Evolutionary conservation across 306 rosid genomes (phyloP), one percentile per base, ranked within the genome.

Genomic region (Ormosia emarginata): DNA sequence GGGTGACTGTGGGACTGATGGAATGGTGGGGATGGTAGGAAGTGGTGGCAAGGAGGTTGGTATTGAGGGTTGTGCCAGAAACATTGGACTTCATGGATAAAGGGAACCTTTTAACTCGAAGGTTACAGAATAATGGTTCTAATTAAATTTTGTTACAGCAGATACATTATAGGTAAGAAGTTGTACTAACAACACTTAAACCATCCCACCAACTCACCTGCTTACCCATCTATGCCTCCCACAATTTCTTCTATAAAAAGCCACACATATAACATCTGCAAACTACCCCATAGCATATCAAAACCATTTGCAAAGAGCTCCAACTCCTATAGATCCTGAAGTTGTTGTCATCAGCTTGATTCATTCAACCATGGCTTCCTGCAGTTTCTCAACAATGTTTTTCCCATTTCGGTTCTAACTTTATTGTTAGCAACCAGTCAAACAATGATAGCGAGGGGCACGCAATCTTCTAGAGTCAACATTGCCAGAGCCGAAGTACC

Each of bases 381-480:
- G 4, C 44, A 34, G 32, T 47, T 65, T 68, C 33, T 56, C 71
- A 49, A 29, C 56, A 44, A n/a, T 67, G n/a, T 17, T 75, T 41
- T 56, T 78, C 6, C 33, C 81, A 55, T 40, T 84, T 17, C 0
- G 43, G 57, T 84, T 30, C 7, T 82, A 14, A 78, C 71, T 11
- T 30, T 78, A 12, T 29, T 74, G 10, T 47, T 53, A 41, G 13
- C 78, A 52, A 77, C 17, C 15, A 79, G 36, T 30, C 36, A 33
- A 15, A 64, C 66, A 29, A 37, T 71, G 56, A 71, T 77, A 43
- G 43, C 14, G n/a, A 0, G 90, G 78, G 39, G 85, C 87, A 5
- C 88, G 88, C 37, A 34, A 66, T 75, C 90, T 86, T 47, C 47
- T 53, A 24, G 78, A 86, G 32, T 34, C 70, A 67, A 58, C 88